Evolutionary conservation across 352 stramenopile species (phyloP).

Genomic region (Elongisporangium anandrum): DNA sequence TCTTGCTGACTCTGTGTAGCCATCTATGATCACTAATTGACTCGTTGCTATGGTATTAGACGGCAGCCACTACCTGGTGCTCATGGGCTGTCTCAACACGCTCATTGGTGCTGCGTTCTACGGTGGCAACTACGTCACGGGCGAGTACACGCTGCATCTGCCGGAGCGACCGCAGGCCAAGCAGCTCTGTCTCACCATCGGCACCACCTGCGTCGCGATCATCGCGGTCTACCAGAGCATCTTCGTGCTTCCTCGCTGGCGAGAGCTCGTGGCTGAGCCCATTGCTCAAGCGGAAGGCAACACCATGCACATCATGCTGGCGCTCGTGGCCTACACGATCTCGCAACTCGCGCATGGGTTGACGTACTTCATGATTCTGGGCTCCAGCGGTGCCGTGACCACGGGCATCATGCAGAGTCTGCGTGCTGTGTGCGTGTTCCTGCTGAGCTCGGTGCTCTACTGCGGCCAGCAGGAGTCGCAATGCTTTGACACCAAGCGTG

Average conservation of each 20-base stretch:
- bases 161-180: slow-evolving; percentile 66
- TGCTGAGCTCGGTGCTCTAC: slow-evolving; percentile 79
- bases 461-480: slow-evolving; percentile 83
- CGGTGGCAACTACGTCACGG: slow-evolving; percentile 81
- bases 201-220: slow-evolving; percentile 60
- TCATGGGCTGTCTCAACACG: slow-evolving; percentile 85
- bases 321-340: slow-evolving; percentile 66
- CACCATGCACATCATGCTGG: slow-evolving; percentile 48
- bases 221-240: slow-evolving; percentile 77
- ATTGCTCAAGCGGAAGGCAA: slow-evolving; percentile 74
- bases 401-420: slow-evolving; percentile 88
- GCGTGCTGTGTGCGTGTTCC: slow-evolving; percentile 81
- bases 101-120: slow-evolving; percentile 80
- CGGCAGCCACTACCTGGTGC: slow-evolving; percentile 59
- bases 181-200: slow-evolving; percentile 80
- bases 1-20: slow-evolving; percentile 1
- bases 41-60: neutral
- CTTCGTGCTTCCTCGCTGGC: slow-evolving; percentile 76
- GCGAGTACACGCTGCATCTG: slow-evolving; percentile 80
- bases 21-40: neutral
- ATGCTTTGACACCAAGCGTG: slow-evolving; percentile 81
- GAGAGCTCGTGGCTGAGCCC: slow-evolving; percentile 66
- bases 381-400: slow-evolving; percentile 74
- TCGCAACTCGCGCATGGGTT: slow-evolving; percentile 79
- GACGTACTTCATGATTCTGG: slow-evolving; percentile 85